Evolutionary conservation across 2,329 filamentous ascomycete genomes (phyloP), one percentile per base, ranked within the genome.

Genomic region (Emmonsiellopsis sp.): DNA sequence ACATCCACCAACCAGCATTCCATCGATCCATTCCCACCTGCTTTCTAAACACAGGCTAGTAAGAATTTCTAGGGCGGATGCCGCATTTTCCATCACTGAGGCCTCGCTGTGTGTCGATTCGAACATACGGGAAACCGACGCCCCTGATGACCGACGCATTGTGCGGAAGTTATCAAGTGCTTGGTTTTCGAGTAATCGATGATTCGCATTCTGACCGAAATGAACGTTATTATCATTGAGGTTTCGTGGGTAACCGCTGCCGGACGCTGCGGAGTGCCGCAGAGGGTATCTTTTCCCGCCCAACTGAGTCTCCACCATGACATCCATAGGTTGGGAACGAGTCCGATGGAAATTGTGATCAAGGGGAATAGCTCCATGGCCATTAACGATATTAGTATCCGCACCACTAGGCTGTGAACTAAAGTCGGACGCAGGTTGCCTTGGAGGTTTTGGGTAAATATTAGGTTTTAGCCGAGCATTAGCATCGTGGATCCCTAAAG

Each of bases 1-100:
- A 71, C 93, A 97, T 2, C 93, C 93, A 40, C 87, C 89, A 6
- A 97, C 76, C 40, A 97, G 76, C 76, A 97, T 91, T 2, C 93
- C 93, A 65, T 97, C 92, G 51, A 90, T 80, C 93, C 93, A 98
- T 61, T 83, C 81, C 87, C 89, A 93, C 8, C 79, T 79, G 62
- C 85, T 89, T 66, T 92, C 85, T 62, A 87, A 83, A 65, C 89
- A 95, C 6, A 94, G 72, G 58, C 77, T 81, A 13, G 82, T 83
- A 16, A 95, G 76, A 62, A 89, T 81, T 38, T 87, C 81, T 16
- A 95, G 70, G 2, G 87, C 86, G 6, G 79, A 75, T 46, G 77
- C 79, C 7, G 89, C 89, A 58, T 78, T 80, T 52, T 76, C 68
- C 20, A 79, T 65, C 3, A 78, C 75, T 1, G 77, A 75, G 9